Conservation (phyloP, 140 eudicot species). For the Oenanthe javanica region DNA sequence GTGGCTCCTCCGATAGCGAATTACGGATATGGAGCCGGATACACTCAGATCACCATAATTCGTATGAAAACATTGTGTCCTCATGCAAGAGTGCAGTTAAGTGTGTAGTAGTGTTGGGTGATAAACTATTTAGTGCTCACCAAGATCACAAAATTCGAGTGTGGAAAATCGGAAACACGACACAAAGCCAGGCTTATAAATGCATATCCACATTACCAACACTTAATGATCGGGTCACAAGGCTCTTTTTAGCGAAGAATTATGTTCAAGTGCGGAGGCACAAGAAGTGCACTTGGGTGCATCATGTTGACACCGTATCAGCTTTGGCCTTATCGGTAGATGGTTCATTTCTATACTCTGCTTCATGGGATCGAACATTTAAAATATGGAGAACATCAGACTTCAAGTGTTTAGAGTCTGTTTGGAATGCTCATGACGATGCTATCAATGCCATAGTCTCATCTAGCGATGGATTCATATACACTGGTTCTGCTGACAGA, state of each 20-base stretch:
- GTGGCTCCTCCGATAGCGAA: slow-evolving; percentile 57
- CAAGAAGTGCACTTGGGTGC: slow-evolving; percentile 75
- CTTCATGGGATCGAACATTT: slow-evolving; percentile 85
- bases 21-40: slow-evolving; percentile 47
- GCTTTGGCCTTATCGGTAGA: slow-evolving; percentile 58
- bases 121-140: slow-evolving; percentile 60
- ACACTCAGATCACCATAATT: neutral
- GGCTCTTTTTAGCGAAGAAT: slow-evolving; percentile 39
- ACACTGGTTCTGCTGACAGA: slow-evolving; percentile 81
- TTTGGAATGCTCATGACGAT: slow-evolving; percentile 75
- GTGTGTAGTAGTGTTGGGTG: slow-evolving; percentile 34
- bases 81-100: slow-evolving; percentile 39
- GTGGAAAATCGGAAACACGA: slow-evolving; percentile 44
- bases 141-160: slow-evolving; percentile 86
- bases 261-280: slow-evolving; percentile 59
- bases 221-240: slow-evolving; percentile 42
- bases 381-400: slow-evolving; percentile 78
- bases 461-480: slow-evolving; percentile 46
- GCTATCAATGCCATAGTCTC: slow-evolving; percentile 63
- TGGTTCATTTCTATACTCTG: slow-evolving; percentile 53
- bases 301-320: slow-evolving; percentile 72
- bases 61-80: slow-evolving; percentile 6
- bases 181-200: slow-evolving; percentile 13
- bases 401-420: slow-evolving; percentile 63
- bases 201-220: slow-evolving; percentile 52